Conservation (phyloP, 202 grass and related monocot genomes). For the Hordeum pubiflorum region DNA sequence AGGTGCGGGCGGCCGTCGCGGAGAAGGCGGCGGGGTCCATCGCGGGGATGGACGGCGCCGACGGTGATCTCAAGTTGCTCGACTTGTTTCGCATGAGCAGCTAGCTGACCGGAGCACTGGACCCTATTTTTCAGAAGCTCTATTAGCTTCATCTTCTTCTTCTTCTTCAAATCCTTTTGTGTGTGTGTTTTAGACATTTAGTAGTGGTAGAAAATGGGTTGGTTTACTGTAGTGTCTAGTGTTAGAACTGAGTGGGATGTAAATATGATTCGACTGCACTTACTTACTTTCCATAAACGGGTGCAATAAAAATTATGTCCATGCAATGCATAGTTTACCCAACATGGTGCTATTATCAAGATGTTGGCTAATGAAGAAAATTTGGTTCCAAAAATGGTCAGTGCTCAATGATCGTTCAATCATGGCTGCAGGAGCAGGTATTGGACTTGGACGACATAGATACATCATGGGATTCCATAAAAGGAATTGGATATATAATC, state of each 20-base stretch:
- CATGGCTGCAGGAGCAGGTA: no score
- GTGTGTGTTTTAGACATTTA: neutral
- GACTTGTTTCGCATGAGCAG: neutral
- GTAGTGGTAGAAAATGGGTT: neutral
- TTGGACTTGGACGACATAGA: no score
- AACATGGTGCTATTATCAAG: neutral
- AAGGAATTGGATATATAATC: neutral
- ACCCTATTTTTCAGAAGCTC: neutral
- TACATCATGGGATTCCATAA: neutral
- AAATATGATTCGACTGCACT: neutral
- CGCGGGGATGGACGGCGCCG: neutral
- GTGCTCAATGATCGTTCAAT: neutral
- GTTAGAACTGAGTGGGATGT: neutral
- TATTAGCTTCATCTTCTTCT: neutral
- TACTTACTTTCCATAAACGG: neutral
- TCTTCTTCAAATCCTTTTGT: neutral
- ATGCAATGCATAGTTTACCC: no score
- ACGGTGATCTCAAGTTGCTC: slow-evolving; percentile 9
- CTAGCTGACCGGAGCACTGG: neutral
- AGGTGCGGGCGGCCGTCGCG: slow-evolving; percentile 41
- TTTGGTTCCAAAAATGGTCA: neutral
- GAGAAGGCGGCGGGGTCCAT: slow-evolving; percentile 39
- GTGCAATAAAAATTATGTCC: neutral
- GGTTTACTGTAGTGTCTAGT: neutral
- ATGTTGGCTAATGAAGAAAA: neutral